A percentile compares a stretch with the other conserved stretches of the same genome.
Conservation (phyloP, 2,329 filamentous ascomycete species). For the Pseudogymnoascus sp. region DNA sequence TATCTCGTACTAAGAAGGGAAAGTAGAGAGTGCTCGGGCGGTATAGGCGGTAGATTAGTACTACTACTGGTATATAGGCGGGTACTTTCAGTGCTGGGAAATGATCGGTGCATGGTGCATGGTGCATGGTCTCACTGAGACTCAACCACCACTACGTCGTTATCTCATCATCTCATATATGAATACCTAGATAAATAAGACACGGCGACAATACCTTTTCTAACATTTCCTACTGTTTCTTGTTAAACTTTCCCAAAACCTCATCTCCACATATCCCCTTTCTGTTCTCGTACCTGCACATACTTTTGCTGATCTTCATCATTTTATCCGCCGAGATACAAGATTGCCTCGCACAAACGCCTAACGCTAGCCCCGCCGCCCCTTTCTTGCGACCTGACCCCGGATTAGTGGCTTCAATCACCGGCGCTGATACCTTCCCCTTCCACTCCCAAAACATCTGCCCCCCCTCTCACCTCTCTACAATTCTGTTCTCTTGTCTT, state of each 20-base stretch:
- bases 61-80: not conserved
- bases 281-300: not conserved
- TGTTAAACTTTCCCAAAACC: not conserved
- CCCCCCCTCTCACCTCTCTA: constrained; percentile 6
- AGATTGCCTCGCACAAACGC: constrained; percentile 7
- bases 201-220: not conserved
- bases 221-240: not conserved
- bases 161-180: not conserved
- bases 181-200: not conserved
- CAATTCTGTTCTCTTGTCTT: not conserved
- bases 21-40: too few relatives aligned
- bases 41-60: too few relatives aligned
- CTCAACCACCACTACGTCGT: not conserved
- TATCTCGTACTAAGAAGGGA: not conserved
- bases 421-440: constrained; percentile 4
- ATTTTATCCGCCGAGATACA: constrained; percentile 7
- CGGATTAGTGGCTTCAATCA: constrained; percentile 9
- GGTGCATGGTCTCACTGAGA: constrained; percentile 4
- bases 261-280: not conserved
- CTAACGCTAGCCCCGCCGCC: constrained; percentile 8
- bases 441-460: constrained; percentile 2
- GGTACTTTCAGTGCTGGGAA: not conserved
- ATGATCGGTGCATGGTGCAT: constrained; percentile 8
- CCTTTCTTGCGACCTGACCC: constrained; percentile 8
- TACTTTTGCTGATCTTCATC: not conserved